phyloP scores from a whole-genome alignment of 1,139 yeast genomes.

The Lodderomyces jiufengensis region DNA sequence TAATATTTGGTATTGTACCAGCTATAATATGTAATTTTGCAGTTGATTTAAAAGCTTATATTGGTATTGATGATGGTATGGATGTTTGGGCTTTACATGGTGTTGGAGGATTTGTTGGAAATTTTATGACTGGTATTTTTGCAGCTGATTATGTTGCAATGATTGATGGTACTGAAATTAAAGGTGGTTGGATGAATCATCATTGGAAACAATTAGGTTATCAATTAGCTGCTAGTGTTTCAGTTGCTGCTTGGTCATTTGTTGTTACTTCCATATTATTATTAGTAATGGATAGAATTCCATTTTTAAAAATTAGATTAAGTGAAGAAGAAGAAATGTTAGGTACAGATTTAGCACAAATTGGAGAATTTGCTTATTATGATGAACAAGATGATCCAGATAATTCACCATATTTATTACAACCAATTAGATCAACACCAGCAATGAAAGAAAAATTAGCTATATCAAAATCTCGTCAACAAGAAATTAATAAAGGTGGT shows the following conservation, averaged over 20 bases:
- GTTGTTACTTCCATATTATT: constrained; percentile 70
- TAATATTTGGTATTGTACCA: constrained; percentile 78
- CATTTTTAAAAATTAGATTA: constrained; percentile 78
- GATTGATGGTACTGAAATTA: constrained; percentile 66
- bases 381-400: constrained; percentile 42
- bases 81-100: constrained; percentile 95
- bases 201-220: constrained; percentile 87
- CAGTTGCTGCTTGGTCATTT: constrained; percentile 80
- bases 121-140: constrained; percentile 81
- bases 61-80: constrained; percentile 90
- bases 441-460: constrained; percentile 36
- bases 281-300: constrained; percentile 71
- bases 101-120: constrained; percentile 87
- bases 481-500: too few species aligned
- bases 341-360: constrained; percentile 87
- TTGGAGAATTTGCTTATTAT: constrained; percentile 78
- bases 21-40: constrained; percentile 82
- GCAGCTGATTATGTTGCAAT: constrained; percentile 93
- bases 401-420: constrained; percentile 57
- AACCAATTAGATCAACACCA: constrained; percentile 65
- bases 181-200: constrained; percentile 94
- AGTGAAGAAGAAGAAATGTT: constrained; percentile 84
- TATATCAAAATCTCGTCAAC: constrained; percentile 15
- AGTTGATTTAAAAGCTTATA: constrained; percentile 67
- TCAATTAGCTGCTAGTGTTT: constrained; percentile 81